Conservation (phyloP, 2,329 filamentous ascomycete genomes). For the Exophiala lecanii-corni region DNA sequence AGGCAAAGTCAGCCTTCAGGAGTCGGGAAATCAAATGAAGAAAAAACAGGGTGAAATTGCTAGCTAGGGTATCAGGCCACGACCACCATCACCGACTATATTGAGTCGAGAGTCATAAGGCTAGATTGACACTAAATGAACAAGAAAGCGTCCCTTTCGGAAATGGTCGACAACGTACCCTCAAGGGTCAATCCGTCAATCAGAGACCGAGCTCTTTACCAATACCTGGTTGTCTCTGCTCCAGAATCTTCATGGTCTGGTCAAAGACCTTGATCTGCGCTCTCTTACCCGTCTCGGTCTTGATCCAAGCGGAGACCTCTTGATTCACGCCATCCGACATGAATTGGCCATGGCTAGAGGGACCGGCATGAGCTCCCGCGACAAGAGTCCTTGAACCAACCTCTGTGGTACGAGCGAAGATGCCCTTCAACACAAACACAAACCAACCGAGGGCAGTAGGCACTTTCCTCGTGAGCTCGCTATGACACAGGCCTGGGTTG, state of each 20-base stretch:
- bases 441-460: not conserved
- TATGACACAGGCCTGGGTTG: conserved; percentile 26
- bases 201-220: conserved; percentile 9
- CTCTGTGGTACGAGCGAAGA: conserved; percentile 21
- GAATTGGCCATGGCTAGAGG: conserved; percentile 13
- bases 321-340: conserved; percentile 20
- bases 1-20: too few relatives aligned
- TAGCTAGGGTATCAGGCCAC: too few relatives aligned
- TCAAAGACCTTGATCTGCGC: conserved; percentile 40
- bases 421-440: conserved; percentile 3
- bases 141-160: too few relatives aligned
- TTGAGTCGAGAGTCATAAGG: too few relatives aligned
- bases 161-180: too few relatives aligned
- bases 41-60: too few relatives aligned
- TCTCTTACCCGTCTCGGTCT: conserved; percentile 34
- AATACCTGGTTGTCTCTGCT: conserved; percentile 38
- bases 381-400: conserved; percentile 25
- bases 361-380: conserved; percentile 14
- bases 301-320: conserved; percentile 34
- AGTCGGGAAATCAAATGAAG: too few relatives aligned
- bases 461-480: conserved; percentile 14
- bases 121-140: too few relatives aligned
- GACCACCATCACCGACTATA: too few relatives aligned
- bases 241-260: conserved; percentile 40
- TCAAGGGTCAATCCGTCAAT: too few relatives aligned